These are phyloP conservation scores for Boletus patriciae DNA, from an alignment of 768 basidiomycete genomes.

Conservation along the genomic window DNA sequence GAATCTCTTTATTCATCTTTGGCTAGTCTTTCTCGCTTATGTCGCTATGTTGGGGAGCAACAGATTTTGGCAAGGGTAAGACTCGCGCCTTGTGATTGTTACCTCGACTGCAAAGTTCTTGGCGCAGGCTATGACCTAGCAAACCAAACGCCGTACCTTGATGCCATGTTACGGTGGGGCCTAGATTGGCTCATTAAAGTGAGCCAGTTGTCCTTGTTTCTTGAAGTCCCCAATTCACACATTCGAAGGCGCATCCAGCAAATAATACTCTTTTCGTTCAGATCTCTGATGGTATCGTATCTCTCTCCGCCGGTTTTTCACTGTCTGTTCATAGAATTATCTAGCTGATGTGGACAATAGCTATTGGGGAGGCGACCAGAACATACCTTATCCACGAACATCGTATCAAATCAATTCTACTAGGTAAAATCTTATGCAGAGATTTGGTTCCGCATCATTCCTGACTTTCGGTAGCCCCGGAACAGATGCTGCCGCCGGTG, in stretches of 20 bases:
- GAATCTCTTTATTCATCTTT: not conserved
- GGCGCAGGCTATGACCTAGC: slow-evolving; percentile 72
- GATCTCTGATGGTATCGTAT: slow-evolving; percentile 58
- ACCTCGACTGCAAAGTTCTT: not conserved
- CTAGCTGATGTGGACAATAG: slow-evolving; percentile 62
- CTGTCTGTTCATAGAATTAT: slow-evolving; percentile 1
- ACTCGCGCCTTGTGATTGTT: not conserved
- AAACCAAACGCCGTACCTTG: slow-evolving; percentile 90
- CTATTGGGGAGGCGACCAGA: slow-evolving; percentile 89
- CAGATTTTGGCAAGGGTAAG: slow-evolving; percentile 76
- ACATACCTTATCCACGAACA: slow-evolving; percentile 71
- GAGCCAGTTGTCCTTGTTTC: slow-evolving; percentile 10
- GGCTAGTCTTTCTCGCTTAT: slow-evolving; percentile 74
- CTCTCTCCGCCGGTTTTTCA: not conserved
- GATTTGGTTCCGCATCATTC: not conserved
- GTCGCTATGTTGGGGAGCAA: slow-evolving; percentile 89
- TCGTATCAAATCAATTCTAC: slow-evolving; percentile 78
- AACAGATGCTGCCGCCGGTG: slow-evolving; percentile 84
- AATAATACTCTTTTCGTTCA: slow-evolving; percentile 74
- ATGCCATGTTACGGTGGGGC: slow-evolving; percentile 87
- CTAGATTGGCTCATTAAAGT: slow-evolving; percentile 92
- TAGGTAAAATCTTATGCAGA: slow-evolving; percentile 29
- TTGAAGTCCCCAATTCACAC: not conserved
- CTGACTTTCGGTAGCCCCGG: slow-evolving; percentile 54
- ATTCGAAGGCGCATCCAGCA: slow-evolving; percentile 71